These are phyloP conservation scores for Acacia confusa DNA, from an alignment of 306 rosid genomes.

Conservation along the genomic window DNA sequence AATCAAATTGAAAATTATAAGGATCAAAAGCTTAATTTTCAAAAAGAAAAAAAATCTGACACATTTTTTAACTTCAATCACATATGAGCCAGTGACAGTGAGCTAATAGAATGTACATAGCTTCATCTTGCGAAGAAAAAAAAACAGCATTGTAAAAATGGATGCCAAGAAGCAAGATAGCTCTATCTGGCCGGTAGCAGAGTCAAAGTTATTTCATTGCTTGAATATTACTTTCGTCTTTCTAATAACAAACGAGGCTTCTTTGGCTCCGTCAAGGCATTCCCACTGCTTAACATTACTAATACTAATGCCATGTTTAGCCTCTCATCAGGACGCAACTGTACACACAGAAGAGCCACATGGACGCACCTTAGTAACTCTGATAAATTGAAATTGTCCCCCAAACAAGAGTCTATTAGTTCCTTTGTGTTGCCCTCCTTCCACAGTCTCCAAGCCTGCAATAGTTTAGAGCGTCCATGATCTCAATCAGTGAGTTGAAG, in stretches of 20 bases:
- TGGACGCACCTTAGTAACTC: conserved; percentile 47
- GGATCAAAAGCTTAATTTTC: no score
- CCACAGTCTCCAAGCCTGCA: no score
- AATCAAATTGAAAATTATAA: no score
- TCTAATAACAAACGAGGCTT: conserved; percentile 43
- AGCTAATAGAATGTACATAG: neutral
- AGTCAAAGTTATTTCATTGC: conserved; percentile 32
- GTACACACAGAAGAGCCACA: conserved; percentile 54
- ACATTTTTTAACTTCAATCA: no score
- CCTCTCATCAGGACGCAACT: conserved; percentile 48
- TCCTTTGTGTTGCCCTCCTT: no score
- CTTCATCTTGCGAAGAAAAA: neutral
- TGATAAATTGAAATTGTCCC: neutral
- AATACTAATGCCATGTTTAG: conserved; percentile 53
- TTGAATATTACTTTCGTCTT: conserved; percentile 27
- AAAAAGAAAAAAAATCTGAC: no score
- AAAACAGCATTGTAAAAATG: neutral
- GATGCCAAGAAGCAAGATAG: neutral
- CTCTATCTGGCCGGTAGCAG: conserved; percentile 34
- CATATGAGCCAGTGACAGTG: no score
- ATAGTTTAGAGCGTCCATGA: no score
- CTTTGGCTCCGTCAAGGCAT: conserved; percentile 43
- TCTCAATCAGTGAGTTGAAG: no score
- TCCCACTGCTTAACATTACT: conserved; percentile 47
- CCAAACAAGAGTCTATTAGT: no score